Percentiles rank a stretch among this genome's conserved stretches.
Evolutionary conservation across 75 land plant species (phyloP).

Genomic region (Picea sitchensis): DNA sequence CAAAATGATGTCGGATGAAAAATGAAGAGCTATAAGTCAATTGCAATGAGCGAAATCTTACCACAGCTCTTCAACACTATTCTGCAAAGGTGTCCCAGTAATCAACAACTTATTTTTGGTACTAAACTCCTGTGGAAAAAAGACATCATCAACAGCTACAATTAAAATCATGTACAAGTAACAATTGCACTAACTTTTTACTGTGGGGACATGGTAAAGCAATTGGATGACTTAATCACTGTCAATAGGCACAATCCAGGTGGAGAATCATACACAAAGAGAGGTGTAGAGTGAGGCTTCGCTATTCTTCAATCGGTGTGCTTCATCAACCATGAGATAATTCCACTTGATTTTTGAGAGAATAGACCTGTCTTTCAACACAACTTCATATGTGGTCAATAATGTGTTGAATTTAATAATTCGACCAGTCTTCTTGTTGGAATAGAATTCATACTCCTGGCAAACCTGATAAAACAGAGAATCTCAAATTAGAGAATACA

Average conservation of each 20-base stretch:
- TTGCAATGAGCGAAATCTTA: slow-evolving; percentile 10
- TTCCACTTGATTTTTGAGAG: slow-evolving; percentile 92
- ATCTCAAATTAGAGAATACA: too few relatives aligned
- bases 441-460: slow-evolving; percentile 85
- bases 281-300: slow-evolving; percentile 92
- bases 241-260: not conserved
- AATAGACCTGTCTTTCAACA: slow-evolving; percentile 84
- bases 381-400: slow-evolving; percentile 94
- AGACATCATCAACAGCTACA: not conserved
- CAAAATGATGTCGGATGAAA: too few relatives aligned
- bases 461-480: slow-evolving; percentile 57
- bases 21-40: too few relatives aligned
- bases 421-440: slow-evolving; percentile 63
- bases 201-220: too few relatives aligned
- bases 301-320: slow-evolving; percentile 93
- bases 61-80: slow-evolving; percentile 99
- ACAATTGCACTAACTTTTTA: too few relatives aligned
- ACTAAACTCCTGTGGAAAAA: slow-evolving; percentile 79
- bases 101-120: slow-evolving; percentile 95
- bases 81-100: slow-evolving; percentile 97
- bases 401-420: slow-evolving; percentile 74
- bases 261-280: slow-evolving; percentile 48
- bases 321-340: slow-evolving; percentile 99
- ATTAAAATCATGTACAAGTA: not conserved
- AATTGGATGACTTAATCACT: not conserved